phyloP scores from a whole-genome alignment of 352 stramenopile species.

The Phytopythium sindhum region DNA sequence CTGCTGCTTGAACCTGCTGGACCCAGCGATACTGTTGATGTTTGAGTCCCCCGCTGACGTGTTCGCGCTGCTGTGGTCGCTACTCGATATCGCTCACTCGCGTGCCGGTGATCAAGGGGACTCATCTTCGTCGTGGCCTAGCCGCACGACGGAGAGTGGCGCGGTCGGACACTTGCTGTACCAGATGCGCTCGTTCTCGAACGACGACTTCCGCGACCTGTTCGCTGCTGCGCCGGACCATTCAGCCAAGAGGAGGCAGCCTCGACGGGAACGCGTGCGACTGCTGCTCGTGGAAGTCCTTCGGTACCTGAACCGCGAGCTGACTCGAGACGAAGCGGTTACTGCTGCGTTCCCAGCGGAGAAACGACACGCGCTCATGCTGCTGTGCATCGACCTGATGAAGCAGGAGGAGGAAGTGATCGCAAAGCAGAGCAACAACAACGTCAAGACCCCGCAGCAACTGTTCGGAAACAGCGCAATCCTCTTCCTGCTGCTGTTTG shows the following conservation, averaged over 20 bases:
- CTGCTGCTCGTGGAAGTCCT: conserved; percentile 35
- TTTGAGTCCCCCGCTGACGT: conserved; percentile 54
- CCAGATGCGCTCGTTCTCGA: conserved; percentile 28
- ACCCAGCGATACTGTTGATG: conserved; percentile 49
- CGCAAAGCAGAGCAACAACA: conserved; percentile 18
- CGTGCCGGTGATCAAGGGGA: not conserved
- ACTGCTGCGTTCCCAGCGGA: conserved; percentile 11
- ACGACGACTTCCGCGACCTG: conserved; percentile 29
- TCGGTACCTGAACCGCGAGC: conserved; percentile 31
- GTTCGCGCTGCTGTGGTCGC: conserved; percentile 28
- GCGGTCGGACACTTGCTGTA: conserved; percentile 30
- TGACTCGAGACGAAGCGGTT: conserved; percentile 10
- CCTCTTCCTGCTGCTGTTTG: conserved; percentile 45
- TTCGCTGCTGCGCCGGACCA: conserved; percentile 22
- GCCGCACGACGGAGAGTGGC: conserved; percentile 5
- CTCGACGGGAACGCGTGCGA: conserved; percentile 43
- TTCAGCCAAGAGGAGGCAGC: conserved; percentile 42
- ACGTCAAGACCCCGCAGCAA: conserved; percentile 37
- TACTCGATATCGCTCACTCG: conserved; percentile 9
- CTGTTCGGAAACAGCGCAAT: conserved; percentile 52
- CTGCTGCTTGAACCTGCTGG: conserved; percentile 35
- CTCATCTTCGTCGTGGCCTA: not conserved
- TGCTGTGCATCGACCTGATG: conserved; percentile 46
- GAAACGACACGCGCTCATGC: conserved; percentile 38
- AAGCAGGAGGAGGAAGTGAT: conserved; percentile 69